Evolutionary conservation across 1,139 yeast genomes (phyloP).

Genomic region (Pichia terricola): DNA sequence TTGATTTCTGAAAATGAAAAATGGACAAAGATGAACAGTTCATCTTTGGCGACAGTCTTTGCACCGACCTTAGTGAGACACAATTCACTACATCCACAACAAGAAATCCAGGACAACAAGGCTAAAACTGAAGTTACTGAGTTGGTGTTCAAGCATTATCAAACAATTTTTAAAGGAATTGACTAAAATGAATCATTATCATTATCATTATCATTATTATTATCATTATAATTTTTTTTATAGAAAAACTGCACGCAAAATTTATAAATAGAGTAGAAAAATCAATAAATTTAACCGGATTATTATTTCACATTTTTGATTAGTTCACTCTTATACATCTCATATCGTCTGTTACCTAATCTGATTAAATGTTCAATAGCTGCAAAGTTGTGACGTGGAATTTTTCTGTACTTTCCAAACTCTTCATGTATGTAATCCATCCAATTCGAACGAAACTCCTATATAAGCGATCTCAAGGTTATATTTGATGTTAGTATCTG

Average conservation of each 20-base stretch:
- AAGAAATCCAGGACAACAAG: slow-evolving; percentile 82
- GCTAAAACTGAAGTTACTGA: slow-evolving; percentile 75
- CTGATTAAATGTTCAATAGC: slow-evolving; percentile 82
- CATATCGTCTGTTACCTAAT: slow-evolving; percentile 62
- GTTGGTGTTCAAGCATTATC: slow-evolving; percentile 52
- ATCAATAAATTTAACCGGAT: not conserved
- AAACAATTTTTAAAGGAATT: slow-evolving; percentile 23
- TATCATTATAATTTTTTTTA: not conserved
- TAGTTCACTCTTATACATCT: slow-evolving; percentile 59
- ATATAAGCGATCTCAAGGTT: not conserved
- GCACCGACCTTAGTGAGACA: slow-evolving; percentile 92
- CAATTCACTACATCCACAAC: slow-evolving; percentile 49
- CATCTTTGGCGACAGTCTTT: slow-evolving; percentile 84
- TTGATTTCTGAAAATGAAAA: slow-evolving; percentile 40
- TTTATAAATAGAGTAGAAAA: not conserved
- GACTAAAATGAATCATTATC: not conserved
- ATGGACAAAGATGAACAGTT: slow-evolving; percentile 66
- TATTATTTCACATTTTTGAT: slow-evolving; percentile 48
- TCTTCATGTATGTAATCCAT: slow-evolving; percentile 33
- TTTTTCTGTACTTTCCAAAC: slow-evolving; percentile 47
- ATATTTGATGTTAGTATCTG: not conserved
- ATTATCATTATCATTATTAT: not conserved
- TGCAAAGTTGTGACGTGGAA: slow-evolving; percentile 73
- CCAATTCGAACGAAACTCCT: slow-evolving; percentile 32
- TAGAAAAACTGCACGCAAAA: not conserved